Evolutionary conservation across 1,139 yeast species (phyloP), one percentile per base, ranked within the genome.

Genomic region (Pichia sp.): DNA sequence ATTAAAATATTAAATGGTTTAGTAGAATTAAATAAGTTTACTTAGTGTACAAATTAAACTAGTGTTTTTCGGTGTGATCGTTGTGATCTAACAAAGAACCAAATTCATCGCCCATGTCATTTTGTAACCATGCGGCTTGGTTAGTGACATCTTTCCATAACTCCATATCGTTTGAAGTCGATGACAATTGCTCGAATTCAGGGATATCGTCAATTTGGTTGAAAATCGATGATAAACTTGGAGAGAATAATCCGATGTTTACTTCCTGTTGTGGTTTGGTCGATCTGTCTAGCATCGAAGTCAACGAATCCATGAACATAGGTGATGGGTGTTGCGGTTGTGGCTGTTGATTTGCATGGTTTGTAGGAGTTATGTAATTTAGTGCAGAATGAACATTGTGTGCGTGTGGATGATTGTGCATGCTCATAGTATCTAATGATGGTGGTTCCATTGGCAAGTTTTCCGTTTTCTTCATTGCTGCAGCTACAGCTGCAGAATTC

Each of bases 121-220:
- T 50, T 19, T 50, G 53, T 44, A 84, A 65, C 93, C 93, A 85
- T 61, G 75, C 85, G 14, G 94, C 89, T 61, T 80, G 89, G 61
- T 76, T 76, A 3, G 88, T 79, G 53, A 85, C 80, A 58, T 84
- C 88, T 61, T 80, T 79, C 91, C 94, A 82, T 45, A 88, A 65
- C 57, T 84, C 76, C 56, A 79, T 76, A 58, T 85, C 89, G 68
- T 62, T 66, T 9, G 68, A n/a, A n/a, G n/a, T 58, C 15, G 60
- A 57, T 14, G 54, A 48, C 27, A 67, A 42, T 8, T 43, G 51
- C 19, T 60, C 62, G 45, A 61, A 52, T 32, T 55, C 58, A 4
- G 63, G 61, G 27, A 60, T 54, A 42, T 59, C 62, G 35, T 61
- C 63, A 4, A 58, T 50, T 15, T 55, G 58, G 11, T 55, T 52